Base-by-base conservation (phyloP, 1,139 yeast genomes). In the Saccharomyces hybrid region DNA sequence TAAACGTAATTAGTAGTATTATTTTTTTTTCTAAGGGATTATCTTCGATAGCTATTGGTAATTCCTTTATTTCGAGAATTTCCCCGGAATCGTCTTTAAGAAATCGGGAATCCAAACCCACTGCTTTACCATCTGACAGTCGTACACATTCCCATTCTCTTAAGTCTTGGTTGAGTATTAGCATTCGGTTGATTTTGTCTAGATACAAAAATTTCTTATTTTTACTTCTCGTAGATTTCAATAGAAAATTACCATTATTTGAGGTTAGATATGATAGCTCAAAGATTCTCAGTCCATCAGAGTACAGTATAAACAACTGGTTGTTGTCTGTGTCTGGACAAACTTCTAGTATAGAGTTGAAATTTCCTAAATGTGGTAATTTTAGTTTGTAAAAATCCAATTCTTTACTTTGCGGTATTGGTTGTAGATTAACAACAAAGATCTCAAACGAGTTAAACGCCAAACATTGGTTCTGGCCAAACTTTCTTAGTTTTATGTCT, bases 101-200 rank as follows among this genome's bases (percentile, higher is more conserved):
- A 57, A 55, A 24, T 55, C 19, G 14, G 6, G 60, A 54, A 47
- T 62, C 59, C 21, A 67, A 52, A 2, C 60, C 29, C 47, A 64
- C 48, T 0, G 57, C 52, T 52, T 62, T 66, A 8, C 70, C 69
- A 53, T 63, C 64, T 8, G 56, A 59, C 28, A 66, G 50, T 51
- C 65, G 67, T 19, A 65, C 51, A 50, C 66, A 63, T 48, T 65
- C 63, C 64, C 69, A 63, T 26, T 61, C 62, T 5, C 57, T 53
- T 12, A 59, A 55, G 26, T 59, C 59, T 12, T 57, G 50, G 47
- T 62, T 65, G 5, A 59, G 50, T 9, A 67, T 58, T 4, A 67
- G 56, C 61, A 67, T 58, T 46, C 71, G 53, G 42, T 65, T 65
- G 14, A 67, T 53, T 27, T 58, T 62, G 31, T 53, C 48, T n/a